These are phyloP conservation scores for Populus hybrid DNA, from an alignment of 441 rosid genomes.

Conservation along the genomic window DNA sequence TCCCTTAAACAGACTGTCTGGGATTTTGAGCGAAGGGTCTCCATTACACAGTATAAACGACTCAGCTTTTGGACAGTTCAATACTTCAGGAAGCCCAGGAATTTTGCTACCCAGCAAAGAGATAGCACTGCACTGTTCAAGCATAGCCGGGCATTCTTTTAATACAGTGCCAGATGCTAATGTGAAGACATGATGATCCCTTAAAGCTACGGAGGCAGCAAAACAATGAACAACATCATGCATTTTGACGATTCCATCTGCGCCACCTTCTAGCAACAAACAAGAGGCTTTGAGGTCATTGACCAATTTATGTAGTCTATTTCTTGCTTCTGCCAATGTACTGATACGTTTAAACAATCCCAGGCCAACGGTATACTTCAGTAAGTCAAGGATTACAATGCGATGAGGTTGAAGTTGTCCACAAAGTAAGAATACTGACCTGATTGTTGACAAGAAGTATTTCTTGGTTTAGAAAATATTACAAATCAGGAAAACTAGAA, in stretches of 20 bases:
- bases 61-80: too few relatives aligned
- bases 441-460: too few relatives aligned
- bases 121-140: too few relatives aligned
- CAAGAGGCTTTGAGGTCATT: constrained; percentile 24
- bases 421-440: too few relatives aligned
- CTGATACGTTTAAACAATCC: constrained; percentile 12
- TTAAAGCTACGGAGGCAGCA: constrained; percentile 25
- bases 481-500: too few relatives aligned
- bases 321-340: constrained; percentile 22
- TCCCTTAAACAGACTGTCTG: constrained; percentile 20
- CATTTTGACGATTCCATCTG: constrained; percentile 11
- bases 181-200: not conserved
- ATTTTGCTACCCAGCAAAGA: too few relatives aligned
- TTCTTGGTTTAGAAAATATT: too few relatives aligned
- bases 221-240: constrained; percentile 27
- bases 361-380: constrained; percentile 27
- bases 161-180: not conserved
- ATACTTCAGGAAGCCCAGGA: too few relatives aligned
- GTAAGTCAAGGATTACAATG: constrained; percentile 7
- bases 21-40: constrained; percentile 4
- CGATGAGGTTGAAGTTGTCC: not conserved
- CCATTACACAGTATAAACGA: not conserved
- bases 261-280: constrained; percentile 17
- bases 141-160: constrained; percentile 7
- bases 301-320: constrained; percentile 16